phyloP scores from a whole-genome alignment of 495 filamentous ascomycete genomes.

The Xylaria scruposa region DNA sequence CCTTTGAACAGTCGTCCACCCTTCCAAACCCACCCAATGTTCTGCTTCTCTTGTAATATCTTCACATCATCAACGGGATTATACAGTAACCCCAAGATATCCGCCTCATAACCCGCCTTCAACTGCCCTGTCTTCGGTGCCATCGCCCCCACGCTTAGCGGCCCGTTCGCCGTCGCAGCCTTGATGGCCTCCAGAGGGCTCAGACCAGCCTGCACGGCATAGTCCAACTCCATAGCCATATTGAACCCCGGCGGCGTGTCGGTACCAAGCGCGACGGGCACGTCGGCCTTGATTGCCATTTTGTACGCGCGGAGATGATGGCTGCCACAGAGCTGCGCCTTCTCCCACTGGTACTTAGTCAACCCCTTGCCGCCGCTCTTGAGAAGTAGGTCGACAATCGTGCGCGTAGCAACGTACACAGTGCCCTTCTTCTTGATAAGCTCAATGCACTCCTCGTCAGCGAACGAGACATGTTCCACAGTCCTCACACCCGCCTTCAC shows the following conservation, averaged over 20 bases:
- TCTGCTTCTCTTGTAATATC: slow-evolving; percentile 48
- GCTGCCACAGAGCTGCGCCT: slow-evolving; percentile 46
- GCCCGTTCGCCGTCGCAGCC: slow-evolving; percentile 58
- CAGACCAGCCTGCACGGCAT: slow-evolving; percentile 58
- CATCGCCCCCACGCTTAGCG: slow-evolving; percentile 50
- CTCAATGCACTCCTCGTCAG: slow-evolving; percentile 55
- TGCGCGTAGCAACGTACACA: slow-evolving; percentile 54
- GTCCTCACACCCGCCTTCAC: slow-evolving; percentile 53
- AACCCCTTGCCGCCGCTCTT: slow-evolving; percentile 39
- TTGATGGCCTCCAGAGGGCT: slow-evolving; percentile 60
- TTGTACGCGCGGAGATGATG: slow-evolving; percentile 46
- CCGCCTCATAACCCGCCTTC: slow-evolving; percentile 56
- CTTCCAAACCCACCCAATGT: slow-evolving; percentile 57
- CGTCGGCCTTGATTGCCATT: slow-evolving; percentile 51
- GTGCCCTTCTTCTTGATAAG: slow-evolving; percentile 54
- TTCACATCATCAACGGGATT: slow-evolving; percentile 56
- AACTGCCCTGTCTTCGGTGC: slow-evolving; percentile 57
- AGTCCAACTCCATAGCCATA: slow-evolving; percentile 54
- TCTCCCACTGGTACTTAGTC: slow-evolving; percentile 46
- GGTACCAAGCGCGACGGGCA: slow-evolving; percentile 52
- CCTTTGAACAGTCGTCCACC: slow-evolving; percentile 52
- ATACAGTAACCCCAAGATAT: slow-evolving; percentile 52
- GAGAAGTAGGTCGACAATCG: slow-evolving; percentile 48
- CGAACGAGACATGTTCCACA: slow-evolving; percentile 55
- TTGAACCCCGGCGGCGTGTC: slow-evolving; percentile 53